Evolutionary conservation across 2,329 filamentous ascomycete genomes (phyloP).

Genomic region (Karstenula rhodostoma): DNA sequence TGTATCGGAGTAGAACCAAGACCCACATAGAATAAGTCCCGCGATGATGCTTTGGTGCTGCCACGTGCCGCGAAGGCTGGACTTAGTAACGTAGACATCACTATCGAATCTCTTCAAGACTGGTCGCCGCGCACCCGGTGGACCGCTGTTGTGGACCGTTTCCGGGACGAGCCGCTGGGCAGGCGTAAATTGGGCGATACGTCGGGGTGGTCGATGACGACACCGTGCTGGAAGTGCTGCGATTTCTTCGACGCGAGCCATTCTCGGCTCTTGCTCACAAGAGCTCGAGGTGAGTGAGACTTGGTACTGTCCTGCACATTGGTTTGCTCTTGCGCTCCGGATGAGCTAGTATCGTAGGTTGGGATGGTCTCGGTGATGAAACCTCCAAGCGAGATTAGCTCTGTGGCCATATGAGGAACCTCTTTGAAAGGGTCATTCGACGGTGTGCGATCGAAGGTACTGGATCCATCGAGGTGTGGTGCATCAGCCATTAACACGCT

Average conservation of each 20-base stretch:
- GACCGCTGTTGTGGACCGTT: neutral
- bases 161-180: neutral
- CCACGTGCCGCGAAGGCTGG: no score
- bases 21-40: no score
- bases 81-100: no score
- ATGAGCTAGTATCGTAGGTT: neutral
- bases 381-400: slow-evolving; percentile 4
- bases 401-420: neutral
- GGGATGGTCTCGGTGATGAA: slow-evolving; percentile 4
- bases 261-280: slow-evolving; percentile 14
- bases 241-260: slow-evolving; percentile 14
- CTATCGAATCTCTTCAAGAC: neutral
- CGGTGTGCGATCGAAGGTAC: neutral
- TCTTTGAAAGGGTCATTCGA: neutral
- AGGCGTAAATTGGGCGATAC: slow-evolving; percentile 11
- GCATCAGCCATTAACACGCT: slow-evolving; percentile 13
- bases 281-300: slow-evolving; percentile 3
- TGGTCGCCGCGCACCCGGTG: neutral
- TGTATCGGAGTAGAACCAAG: no score
- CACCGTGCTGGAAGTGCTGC: slow-evolving; percentile 5
- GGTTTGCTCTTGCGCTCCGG: neutral
- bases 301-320: neutral
- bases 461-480: neutral
- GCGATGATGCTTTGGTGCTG: no score
- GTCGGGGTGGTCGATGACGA: slow-evolving; percentile 16